Conservation (phyloP, 768 basidiomycete genomes). For the Cyclocybe cylindracea region DNA sequence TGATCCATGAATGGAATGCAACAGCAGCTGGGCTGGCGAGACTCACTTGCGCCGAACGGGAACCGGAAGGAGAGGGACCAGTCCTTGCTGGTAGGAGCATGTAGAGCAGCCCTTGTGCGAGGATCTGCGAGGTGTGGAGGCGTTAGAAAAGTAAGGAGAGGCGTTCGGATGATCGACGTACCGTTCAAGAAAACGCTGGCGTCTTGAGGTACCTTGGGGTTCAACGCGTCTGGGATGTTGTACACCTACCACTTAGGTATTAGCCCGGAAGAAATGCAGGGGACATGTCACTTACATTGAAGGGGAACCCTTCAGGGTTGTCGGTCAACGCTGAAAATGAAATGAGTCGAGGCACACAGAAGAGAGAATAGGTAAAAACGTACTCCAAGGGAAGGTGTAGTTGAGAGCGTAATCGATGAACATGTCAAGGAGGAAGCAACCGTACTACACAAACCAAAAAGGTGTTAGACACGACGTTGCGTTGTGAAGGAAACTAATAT, state of each 20-base stretch:
- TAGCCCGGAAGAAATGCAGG: neutral
- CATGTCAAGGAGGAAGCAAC: constrained; percentile 64
- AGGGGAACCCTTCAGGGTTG: constrained; percentile 32
- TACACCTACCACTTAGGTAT: constrained; percentile 38
- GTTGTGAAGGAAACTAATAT: neutral
- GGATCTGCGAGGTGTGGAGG: constrained; percentile 39
- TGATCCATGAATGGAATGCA: neutral
- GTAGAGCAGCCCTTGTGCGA: constrained; percentile 57
- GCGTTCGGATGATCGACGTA: constrained; percentile 24
- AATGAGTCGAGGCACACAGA: neutral
- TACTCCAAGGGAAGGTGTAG: constrained; percentile 67
- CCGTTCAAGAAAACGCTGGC: constrained; percentile 64
- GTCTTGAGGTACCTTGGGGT: constrained; percentile 51
- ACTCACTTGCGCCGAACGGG: constrained; percentile 35
- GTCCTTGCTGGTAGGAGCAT: constrained; percentile 64
- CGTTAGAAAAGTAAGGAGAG: neutral
- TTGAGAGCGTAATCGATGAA: constrained; percentile 74
- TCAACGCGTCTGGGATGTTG: constrained; percentile 56
- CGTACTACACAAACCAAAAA: constrained; percentile 41
- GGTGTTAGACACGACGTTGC: neutral
- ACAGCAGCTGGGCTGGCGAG: neutral
- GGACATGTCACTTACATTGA: constrained; percentile 31
- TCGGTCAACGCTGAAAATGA: constrained; percentile 23
- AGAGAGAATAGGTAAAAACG: constrained; percentile 11
- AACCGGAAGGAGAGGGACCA: constrained; percentile 40